Conservation (phyloP, 257 asterid species). For the Solanum etuberosum region DNA sequence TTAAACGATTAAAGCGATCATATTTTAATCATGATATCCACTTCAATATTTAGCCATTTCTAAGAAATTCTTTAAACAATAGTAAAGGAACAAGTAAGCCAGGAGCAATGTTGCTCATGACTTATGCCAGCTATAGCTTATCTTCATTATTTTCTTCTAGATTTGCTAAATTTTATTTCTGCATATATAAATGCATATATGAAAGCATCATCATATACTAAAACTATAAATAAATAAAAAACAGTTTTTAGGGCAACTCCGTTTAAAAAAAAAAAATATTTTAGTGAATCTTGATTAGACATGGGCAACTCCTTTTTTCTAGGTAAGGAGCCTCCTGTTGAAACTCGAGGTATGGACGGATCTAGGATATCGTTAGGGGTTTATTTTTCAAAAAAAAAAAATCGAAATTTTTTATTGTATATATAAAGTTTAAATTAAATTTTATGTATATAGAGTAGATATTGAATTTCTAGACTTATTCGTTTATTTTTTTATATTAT, state of each 20-base stretch:
- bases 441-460: background rate
- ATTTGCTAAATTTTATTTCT: constrained; percentile 1
- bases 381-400: too few relatives aligned
- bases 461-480: background rate
- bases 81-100: background rate
- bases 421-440: background rate
- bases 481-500: too few relatives aligned
- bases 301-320: background rate
- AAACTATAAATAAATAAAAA: background rate
- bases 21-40: background rate
- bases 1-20: background rate
- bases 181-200: background rate
- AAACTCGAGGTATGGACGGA: background rate
- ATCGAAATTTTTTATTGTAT: too few relatives aligned
- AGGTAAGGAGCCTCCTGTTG: background rate
- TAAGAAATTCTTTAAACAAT: background rate
- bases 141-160: constrained; percentile 1
- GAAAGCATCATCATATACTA: background rate
- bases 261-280: background rate
- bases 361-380: background rate
- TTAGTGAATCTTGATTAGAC: background rate
- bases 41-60: background rate
- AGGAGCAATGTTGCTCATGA: background rate
- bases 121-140: background rate
- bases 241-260: background rate